Conservation (phyloP, 1,284 basidiomycete species). For the Moesziomyces parantarcticus region DNA sequence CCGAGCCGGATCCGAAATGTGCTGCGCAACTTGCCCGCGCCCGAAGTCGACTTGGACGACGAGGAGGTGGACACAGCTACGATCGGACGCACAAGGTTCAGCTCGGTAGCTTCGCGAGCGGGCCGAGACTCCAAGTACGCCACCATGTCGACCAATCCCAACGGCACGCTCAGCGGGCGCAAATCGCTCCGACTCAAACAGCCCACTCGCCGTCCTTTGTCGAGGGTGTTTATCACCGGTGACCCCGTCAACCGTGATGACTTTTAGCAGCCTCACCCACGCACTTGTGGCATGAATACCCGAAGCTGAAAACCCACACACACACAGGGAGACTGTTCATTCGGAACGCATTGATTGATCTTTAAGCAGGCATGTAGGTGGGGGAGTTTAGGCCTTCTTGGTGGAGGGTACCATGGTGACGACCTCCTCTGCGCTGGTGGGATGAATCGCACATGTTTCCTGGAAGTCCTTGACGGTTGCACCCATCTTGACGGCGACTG, state of each 20-base stretch:
- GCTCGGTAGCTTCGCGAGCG: neutral
- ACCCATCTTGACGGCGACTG: conserved; percentile 94
- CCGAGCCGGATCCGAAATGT: conserved; percentile 7
- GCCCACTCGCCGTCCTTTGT: conserved; percentile 29
- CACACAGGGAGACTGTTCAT: too few relatives aligned
- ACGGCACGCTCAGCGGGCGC: conserved; percentile 43
- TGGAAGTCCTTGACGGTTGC: conserved; percentile 69
- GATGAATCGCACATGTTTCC: conserved; percentile 66
- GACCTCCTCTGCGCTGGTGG: conserved; percentile 63
- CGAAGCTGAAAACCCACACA: neutral
- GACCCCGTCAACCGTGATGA: conserved; percentile 38
- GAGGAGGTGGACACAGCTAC: conserved; percentile 7
- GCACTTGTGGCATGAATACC: neutral
- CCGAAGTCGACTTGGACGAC: conserved; percentile 10
- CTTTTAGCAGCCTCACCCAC: neutral
- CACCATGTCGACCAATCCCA: conserved; percentile 20
- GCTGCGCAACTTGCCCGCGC: conserved; percentile 3
- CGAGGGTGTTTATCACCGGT: conserved; percentile 47
- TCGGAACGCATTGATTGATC: too few relatives aligned
- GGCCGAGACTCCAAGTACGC: conserved; percentile 21
- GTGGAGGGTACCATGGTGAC: conserved; percentile 51
- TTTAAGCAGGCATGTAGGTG: too few relatives aligned
- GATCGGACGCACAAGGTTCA: conserved; percentile 21
- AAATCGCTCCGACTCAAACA: conserved; percentile 41
- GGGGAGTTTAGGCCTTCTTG: conserved; percentile 24